phyloP scores from a whole-genome alignment of 768 basidiomycete species.

The Pleurotus tuber-regium region DNA sequence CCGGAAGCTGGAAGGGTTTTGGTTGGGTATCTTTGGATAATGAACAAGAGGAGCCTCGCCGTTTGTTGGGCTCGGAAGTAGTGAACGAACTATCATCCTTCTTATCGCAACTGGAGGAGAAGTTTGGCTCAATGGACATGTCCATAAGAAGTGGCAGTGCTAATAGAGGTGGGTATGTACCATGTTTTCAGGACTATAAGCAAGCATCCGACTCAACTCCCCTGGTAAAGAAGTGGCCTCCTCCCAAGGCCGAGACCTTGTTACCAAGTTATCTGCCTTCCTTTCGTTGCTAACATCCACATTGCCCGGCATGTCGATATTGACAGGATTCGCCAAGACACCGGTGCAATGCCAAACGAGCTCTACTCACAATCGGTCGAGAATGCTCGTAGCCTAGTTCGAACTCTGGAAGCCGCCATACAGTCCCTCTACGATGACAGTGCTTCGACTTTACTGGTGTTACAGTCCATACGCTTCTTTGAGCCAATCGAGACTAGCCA shows the following conservation, averaged over 20 bases:
- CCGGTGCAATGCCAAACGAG: constrained; percentile 40
- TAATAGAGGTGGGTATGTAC: constrained; percentile 37
- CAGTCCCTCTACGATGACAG: constrained; percentile 79
- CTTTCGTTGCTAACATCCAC: constrained; percentile 71
- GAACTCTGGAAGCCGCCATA: constrained; percentile 64
- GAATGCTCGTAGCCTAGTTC: constrained; percentile 63
- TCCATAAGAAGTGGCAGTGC: constrained; percentile 30
- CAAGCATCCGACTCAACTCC: constrained; percentile 8
- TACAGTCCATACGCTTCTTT: constrained; percentile 55
- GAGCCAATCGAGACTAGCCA: constrained; percentile 31
- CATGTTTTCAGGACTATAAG: too few relatives aligned
- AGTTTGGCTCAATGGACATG: constrained; percentile 37
- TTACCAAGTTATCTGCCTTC: constrained; percentile 57
- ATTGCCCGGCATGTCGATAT: constrained; percentile 82
- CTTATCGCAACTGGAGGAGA: constrained; percentile 48
- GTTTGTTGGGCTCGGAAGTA: constrained; percentile 47
- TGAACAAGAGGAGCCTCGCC: constrained; percentile 44
- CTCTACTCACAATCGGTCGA: constrained; percentile 65
- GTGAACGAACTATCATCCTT: constrained; percentile 51
- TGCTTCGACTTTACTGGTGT: constrained; percentile 52
- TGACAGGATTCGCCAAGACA: constrained; percentile 61
- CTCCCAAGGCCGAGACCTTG: constrained; percentile 45
- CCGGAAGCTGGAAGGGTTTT: constrained; percentile 79
- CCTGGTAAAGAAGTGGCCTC: constrained; percentile 41
- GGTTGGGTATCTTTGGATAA: constrained; percentile 69